Conservation (phyloP, 2,329 filamentous ascomycete genomes). For the Sphaerulina musiva region DNA sequence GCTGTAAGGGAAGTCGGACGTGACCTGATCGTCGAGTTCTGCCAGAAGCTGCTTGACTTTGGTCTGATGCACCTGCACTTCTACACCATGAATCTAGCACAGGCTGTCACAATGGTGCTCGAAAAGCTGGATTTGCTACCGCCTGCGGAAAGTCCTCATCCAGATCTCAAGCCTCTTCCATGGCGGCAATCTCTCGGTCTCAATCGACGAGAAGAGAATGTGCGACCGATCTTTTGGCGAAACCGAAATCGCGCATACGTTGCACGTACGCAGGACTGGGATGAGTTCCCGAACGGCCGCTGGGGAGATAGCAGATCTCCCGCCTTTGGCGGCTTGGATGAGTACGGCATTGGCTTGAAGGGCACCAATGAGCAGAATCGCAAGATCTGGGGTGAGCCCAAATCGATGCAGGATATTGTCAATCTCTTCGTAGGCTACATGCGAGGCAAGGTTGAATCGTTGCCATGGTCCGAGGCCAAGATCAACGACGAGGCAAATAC, state of each 20-base stretch:
- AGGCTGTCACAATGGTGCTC: constrained; percentile 87
- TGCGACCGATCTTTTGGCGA: constrained; percentile 97
- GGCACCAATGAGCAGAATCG: constrained; percentile 95
- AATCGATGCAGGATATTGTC: constrained; percentile 70
- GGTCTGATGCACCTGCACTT: constrained; percentile 87
- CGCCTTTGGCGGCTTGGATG: constrained; percentile 89
- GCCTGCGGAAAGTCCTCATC: constrained; percentile 55
- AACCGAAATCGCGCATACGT: constrained; percentile 96
- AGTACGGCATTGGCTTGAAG: constrained; percentile 87
- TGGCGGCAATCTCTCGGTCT: constrained; percentile 93
- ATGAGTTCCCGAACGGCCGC: constrained; percentile 96
- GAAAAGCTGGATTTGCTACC: constrained; percentile 82
- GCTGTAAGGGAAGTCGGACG: constrained; percentile 87
- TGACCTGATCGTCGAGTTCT: constrained; percentile 80
- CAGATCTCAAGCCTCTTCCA: constrained; percentile 64
- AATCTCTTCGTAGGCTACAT: constrained; percentile 81
- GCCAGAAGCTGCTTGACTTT: constrained; percentile 71
- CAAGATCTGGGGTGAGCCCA: constrained; percentile 86
- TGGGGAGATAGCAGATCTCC: constrained; percentile 97
- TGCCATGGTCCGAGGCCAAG: constrained; percentile 91
- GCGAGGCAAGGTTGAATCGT: constrained; percentile 66
- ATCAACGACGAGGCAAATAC: constrained; percentile 75
- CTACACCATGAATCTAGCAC: constrained; percentile 98
- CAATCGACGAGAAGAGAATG: constrained; percentile 84
- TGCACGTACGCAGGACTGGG: constrained; percentile 93